Evolutionary conservation across 495 filamentous ascomycete genomes (phyloP).

Genomic region (Aspergillus haitiensis): DNA sequence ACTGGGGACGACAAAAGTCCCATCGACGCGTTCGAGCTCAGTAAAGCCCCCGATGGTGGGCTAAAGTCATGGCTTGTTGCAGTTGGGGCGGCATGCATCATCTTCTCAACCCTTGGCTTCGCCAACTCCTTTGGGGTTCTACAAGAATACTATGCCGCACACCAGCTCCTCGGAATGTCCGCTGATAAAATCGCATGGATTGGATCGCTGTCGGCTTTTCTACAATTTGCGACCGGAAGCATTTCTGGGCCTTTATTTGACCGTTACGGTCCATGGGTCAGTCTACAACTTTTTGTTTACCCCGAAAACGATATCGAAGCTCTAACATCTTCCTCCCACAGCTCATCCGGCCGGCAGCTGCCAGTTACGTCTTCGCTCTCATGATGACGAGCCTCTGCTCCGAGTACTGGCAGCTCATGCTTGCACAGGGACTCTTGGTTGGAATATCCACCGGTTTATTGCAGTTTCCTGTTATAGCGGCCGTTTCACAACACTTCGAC

Average conservation of each 20-base stretch:
- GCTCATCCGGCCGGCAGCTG: conserved; percentile 17
- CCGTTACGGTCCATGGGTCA: conserved; percentile 25
- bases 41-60: conserved; percentile 32
- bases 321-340: conserved; percentile 5
- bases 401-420: conserved; percentile 58
- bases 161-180: conserved; percentile 21
- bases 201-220: conserved; percentile 40
- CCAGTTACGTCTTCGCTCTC: conserved; percentile 30
- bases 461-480: conserved; percentile 33
- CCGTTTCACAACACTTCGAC: conserved; percentile 37
- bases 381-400: conserved; percentile 55
- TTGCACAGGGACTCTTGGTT: conserved; percentile 53
- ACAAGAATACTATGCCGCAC: conserved; percentile 26
- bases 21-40: too few species aligned
- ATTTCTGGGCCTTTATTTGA: conserved; percentile 33
- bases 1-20: too few species aligned
- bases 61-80: conserved; percentile 35
- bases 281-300: background rate
- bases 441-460: conserved; percentile 40
- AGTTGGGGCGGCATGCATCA: conserved; percentile 27
- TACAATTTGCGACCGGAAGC: conserved; percentile 31
- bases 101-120: conserved; percentile 49
- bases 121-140: conserved; percentile 34
- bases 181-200: conserved; percentile 47
- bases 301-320: background rate